Evolutionary conservation across 2,329 filamentous ascomycete genomes (phyloP), one percentile per base, ranked within the genome.

Genomic region (Talaromyces rugulosus): DNA sequence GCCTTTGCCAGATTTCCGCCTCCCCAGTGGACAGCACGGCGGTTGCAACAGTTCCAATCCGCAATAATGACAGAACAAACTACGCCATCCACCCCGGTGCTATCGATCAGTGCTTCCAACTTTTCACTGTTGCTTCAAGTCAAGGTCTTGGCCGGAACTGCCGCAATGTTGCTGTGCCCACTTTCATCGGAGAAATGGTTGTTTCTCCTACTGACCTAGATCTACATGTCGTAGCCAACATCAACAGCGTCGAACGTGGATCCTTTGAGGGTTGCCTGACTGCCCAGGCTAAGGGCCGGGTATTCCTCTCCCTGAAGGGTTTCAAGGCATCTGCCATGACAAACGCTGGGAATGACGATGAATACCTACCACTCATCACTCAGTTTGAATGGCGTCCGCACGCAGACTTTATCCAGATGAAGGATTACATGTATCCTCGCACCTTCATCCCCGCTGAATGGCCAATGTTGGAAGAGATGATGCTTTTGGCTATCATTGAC

Each of bases 361-460:
- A 53, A 30, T 1, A 5, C 27, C 27, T 53, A 53, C 50, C 50
- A 27, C 50, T 53, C 30, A 53, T 53, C 27, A 53, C 50, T 14
- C n/a, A 53, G 23, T 53, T 53, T 14, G 50, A 53, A 53, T 53
- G 50, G 50, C 50, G 50, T 30, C 50, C 50, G 12, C 50, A 53
- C 50, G 50, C 50, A 53, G 50, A 53, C 27, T 53, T 53, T 28
- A 30, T 53, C n/a, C 50, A 53, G 50, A 53, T 53, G 50, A 53
- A 53, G 50, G 50, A 56, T 36, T 56, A 56, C 34, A 56, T 56
- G 54, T 56, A 34, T 56, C 30, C 54, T 56, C 54, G 50, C 14
- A 53, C 50, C 6, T 53, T 53, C 23, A 53, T 53, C 14, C 50
- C 50, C 50, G 23, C 23, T 53, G 50, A 53, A 28, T 53, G 50